Base-by-base conservation (phyloP, 257 asterid species). In the Nicotiana obtusifolia region DNA sequence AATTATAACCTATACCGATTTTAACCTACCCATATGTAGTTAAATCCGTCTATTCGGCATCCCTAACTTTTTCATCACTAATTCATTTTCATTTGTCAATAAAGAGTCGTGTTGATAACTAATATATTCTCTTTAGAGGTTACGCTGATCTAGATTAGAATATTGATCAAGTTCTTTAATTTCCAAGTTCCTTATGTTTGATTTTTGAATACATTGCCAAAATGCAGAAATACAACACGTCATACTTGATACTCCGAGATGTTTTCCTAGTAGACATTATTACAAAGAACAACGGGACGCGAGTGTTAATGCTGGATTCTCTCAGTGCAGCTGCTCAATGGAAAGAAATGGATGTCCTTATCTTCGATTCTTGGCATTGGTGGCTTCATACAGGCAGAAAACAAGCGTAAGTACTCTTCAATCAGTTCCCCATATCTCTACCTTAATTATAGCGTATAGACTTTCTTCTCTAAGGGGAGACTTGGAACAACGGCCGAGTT, bases 341-440 rank as follows among this genome's bases (percentile, higher is more conserved):
- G 90, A 57, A 71, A 56, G 85, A 76, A 56, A 79, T 80, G 71
- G 88, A 87, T 20, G 13, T 75, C 47, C 54, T 87, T 47, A 64
- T 87, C 17, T 87, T 87, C 44, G 75, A 87, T 75, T 24, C 89
- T 5, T 87, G 89, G 88, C 89, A 87, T 61, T 87, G 89, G 88
- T 87, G 89, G 86, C 66, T 84, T 83, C 89, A 87, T 28, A 68
- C 64, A 1, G 85, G 89, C 1, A 83, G 84, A 20, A 77, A 87
- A 78, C 89, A 87, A 84, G 19, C 76, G 89, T 87, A 82, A 68
- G 80, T 20, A 17, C 14, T 67, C 5, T 41, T 11, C 47, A 7
- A 77, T 24, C 0, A 30, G 22, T 68, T 68, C 16, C 24, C 41
- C 41, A 30, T 14, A 20, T 37, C 7, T 37, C 3, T 37, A 37